Base-by-base conservation (phyloP, 108 stramenopile species). In the Pseudonitzschia delicatissima region DNA sequence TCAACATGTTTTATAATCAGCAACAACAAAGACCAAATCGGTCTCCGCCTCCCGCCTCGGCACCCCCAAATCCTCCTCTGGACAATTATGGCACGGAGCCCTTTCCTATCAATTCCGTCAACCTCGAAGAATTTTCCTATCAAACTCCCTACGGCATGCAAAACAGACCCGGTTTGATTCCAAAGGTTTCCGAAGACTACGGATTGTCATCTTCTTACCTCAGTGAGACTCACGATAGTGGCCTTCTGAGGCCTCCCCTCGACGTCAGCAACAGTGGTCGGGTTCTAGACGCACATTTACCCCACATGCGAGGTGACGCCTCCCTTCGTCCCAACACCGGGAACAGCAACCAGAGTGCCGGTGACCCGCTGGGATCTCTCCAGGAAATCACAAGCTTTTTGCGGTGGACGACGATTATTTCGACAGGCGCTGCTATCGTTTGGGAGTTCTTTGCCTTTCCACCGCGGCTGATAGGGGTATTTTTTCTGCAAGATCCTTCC, bases 401-500 rank as follows among this genome's bases (percentile, higher is more conserved):
- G 45, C 74, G 74, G 20, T 69, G 67, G 67, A 48, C 52, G 55
- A 69, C 74, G 12, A 76, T 76, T 69, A 48, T 34, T 2, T 50
- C 59, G 26, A 59, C 68, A n/a, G 48, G 64, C 7, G 21, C 62
- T 8, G 50, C 68, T 17, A 26, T 76, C 0, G 45, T 76, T 45
- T 76, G 74, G 74, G 74, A 76, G 63, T 67, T 67, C 53, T 76
- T 76, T 64, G 74, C 74, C 42, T 76, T 76, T 59, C 74, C 74
- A 1, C 15, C 58, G 11, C 51, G 74, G 37, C 39, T 76, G 28
- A 42, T 61, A 12, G 36, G 23, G 18, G 6, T 17, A 3, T 18
- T 37, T 1, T 15, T 42, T 15, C n/a, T 76, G 18, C 11, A 69
- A 1, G 29, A 76, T 39, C 60, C 67, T 0, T 64, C 76, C 9